Conservation (phyloP, 1,139 yeast genomes). For the Yamadazyma triangularis region DNA sequence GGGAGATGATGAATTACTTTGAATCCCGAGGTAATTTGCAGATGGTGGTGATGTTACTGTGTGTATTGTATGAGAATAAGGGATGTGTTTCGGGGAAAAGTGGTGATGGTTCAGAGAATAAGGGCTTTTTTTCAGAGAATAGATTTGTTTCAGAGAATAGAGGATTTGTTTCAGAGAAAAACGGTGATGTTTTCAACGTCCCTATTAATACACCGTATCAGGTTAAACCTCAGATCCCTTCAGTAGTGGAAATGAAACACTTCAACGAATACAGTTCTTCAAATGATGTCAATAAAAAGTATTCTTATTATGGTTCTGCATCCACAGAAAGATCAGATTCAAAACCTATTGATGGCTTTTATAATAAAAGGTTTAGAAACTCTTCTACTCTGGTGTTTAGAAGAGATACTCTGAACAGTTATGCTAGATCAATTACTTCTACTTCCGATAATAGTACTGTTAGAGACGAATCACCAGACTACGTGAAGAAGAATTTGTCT, state of each 20-base stretch:
- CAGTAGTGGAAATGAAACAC: slow-evolving; percentile 13
- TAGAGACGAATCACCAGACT: slow-evolving; percentile 8
- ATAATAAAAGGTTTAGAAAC: too few species aligned
- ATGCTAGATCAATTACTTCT: slow-evolving; percentile 20
- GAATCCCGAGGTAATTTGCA: slow-evolving; percentile 68
- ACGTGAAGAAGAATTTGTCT: slow-evolving; percentile 5
- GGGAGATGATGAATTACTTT: slow-evolving; percentile 60
- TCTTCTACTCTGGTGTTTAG: too few species aligned
- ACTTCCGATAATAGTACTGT: slow-evolving; percentile 17
- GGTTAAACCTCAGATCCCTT: slow-evolving; percentile 30
- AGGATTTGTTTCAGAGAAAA: too few species aligned
- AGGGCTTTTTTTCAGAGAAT: too few species aligned
- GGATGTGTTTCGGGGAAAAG: slow-evolving; percentile 15
- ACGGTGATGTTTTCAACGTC: too few species aligned
- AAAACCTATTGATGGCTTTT: slow-evolving; percentile 1
- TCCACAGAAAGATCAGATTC: slow-evolving; percentile 9
- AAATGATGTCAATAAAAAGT: too few species aligned
- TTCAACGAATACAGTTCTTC: slow-evolving; percentile 11
- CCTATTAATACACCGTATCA: slow-evolving; percentile 50
- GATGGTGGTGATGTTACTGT: slow-evolving; percentile 86
- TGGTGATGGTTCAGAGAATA: too few species aligned
- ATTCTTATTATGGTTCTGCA: too few species aligned
- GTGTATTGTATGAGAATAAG: slow-evolving; percentile 51
- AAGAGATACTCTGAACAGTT: too few species aligned
- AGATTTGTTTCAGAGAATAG: too few species aligned